Base-by-base conservation (phyloP, 2,329 filamentous ascomycete species). In the Pseudogymnoascus sp. region DNA sequence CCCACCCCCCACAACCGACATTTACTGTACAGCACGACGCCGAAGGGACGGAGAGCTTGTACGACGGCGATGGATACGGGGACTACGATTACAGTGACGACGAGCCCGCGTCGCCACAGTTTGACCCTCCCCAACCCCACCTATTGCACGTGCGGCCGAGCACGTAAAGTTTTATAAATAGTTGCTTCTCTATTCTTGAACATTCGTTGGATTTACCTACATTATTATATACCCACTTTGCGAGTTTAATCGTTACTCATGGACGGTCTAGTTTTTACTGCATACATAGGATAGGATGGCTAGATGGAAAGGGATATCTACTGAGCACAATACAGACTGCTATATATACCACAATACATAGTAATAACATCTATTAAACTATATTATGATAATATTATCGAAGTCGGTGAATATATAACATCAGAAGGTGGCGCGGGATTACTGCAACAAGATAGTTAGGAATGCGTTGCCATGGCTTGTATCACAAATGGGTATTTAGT, bases 221-320 rank as follows among this genome's bases (percentile, higher is more conserved):
- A 43, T 8, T 20, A 54, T 54, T 20, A 54, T 54, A 54, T 54
- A 54, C 47, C 47, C 47, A 54, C 5, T 54, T 54, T 54, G 6
- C 47, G 16, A 32, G 2, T 18, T 54, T 54, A 12, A 8, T 16
- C 8, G 4, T 54, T 11, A 7, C 6, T 7, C 28, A 32, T 54
- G 32, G 9, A 28, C 28, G 5, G 12, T 32, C n/a, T 54, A 54
- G 28, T 34, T 34, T 50, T 54, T 20, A 32, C 6, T 16, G 32
- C 28, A 54, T 54, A 4, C 9, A 54, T 54, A 8, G 28, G 16
- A 34, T 34, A 32, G 28, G 47, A 32, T 54, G 2, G n/a, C 9
- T 18, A 20, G 32, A 54, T 12, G 28, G n/a, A 54, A 54, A 34
- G 32, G 47, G 28, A 18, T 6, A 54, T 20, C n/a, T 32, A 12